Percentiles rank a stretch among this genome's conserved stretches.
phyloP scores from a whole-genome alignment of 2,329 filamentous ascomycete genomes.

The Pseudocercospora macadamiae region DNA sequence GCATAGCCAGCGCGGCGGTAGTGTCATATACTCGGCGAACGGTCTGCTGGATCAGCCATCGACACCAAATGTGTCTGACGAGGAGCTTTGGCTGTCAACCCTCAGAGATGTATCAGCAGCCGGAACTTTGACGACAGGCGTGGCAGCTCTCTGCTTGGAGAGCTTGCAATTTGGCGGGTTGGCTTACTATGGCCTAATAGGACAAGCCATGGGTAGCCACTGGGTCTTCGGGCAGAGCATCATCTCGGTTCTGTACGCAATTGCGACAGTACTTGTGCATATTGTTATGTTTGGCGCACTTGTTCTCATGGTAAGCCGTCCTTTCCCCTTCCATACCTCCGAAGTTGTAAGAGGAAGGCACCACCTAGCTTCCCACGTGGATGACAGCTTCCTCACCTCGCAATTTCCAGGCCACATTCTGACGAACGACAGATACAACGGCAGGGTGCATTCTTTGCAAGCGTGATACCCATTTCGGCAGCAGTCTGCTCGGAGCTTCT shows the following conservation, averaged over 20 bases:
- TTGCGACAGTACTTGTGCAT: conserved; percentile 30
- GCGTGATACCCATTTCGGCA: conserved; percentile 33
- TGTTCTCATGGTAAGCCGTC: conserved; percentile 36
- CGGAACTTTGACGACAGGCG: conserved; percentile 28
- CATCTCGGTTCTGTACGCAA: conserved; percentile 25
- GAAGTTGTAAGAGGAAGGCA: neutral
- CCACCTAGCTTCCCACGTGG: neutral
- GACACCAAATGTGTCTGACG: neutral
- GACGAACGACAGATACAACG: conserved; percentile 28
- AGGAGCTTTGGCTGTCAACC: conserved; percentile 23
- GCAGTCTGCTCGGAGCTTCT: conserved; percentile 35
- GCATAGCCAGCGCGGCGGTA: conserved; percentile 32
- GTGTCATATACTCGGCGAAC: conserved; percentile 41
- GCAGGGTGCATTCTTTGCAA: conserved; percentile 32
- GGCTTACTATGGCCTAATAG: conserved; percentile 28
- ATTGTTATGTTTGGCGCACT: conserved; percentile 28
- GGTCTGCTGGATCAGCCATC: conserved; percentile 36
- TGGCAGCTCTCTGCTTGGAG: conserved; percentile 35
- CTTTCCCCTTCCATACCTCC: neutral
- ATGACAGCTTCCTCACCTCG: neutral
- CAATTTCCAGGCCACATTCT: neutral
- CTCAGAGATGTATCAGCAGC: conserved; percentile 37
- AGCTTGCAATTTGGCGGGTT: conserved; percentile 32
- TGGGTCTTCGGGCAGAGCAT: conserved; percentile 30
- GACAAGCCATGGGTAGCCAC: conserved; percentile 27